These are phyloP conservation scores for Echium plantagineum DNA, from an alignment of 257 asterid genomes.

Conservation along the genomic window DNA sequence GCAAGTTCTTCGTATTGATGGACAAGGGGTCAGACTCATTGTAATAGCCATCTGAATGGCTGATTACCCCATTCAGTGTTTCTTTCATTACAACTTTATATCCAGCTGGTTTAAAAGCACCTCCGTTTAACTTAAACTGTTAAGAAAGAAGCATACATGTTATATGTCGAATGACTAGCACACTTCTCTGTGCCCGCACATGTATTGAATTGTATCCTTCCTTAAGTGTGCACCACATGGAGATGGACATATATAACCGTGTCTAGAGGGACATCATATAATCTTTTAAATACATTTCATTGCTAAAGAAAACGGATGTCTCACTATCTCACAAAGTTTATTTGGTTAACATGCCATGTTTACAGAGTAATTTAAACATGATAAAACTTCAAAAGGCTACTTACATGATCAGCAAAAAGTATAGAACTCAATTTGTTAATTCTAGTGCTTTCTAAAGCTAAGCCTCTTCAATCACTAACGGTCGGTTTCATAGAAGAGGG, in stretches of 20 bases:
- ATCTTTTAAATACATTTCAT: too few relatives aligned
- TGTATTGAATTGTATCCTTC: background rate
- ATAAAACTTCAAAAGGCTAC: too few relatives aligned
- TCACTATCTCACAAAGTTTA: background rate
- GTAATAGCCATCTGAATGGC: constrained; percentile 27
- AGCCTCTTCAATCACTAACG: background rate
- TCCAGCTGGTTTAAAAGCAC: constrained; percentile 32
- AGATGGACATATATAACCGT: constrained; percentile 1
- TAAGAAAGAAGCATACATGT: constrained; percentile 13
- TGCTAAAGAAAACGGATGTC: background rate
- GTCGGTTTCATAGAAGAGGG: background rate
- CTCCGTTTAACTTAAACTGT: constrained; percentile 25
- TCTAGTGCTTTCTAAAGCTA: background rate
- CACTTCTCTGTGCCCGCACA: constrained; percentile 6
- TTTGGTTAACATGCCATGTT: too few relatives aligned
- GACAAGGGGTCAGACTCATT: constrained; percentile 22
- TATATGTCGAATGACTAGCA: constrained; percentile 7
- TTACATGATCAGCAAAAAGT: too few relatives aligned
- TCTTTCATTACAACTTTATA: constrained; percentile 47
- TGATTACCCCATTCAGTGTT: constrained; percentile 26
- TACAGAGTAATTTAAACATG: too few relatives aligned
- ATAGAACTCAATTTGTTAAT: too few relatives aligned
- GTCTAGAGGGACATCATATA: too few relatives aligned
- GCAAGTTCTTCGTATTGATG: constrained; percentile 21
- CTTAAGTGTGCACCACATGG: background rate